Base-by-base conservation (phyloP, 139 green algal species). In the Spirogloea muscicola region DNA sequence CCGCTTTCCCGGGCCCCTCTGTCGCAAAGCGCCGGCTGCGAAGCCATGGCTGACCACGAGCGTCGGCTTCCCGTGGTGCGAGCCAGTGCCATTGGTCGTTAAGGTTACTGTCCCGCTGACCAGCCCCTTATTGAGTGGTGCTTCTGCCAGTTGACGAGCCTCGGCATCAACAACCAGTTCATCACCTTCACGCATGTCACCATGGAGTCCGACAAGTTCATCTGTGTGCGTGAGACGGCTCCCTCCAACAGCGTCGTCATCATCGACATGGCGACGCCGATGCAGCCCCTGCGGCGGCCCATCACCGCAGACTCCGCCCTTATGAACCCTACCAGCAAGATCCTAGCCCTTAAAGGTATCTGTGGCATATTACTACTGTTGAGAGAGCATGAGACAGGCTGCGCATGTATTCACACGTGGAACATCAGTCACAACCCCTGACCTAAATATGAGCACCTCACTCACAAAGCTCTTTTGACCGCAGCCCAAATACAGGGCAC, bases 121-220 rank as follows among this genome's bases (percentile, higher is more conserved):
- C 18, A 34, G 34, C 3, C 31, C 16, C 68, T 63, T n/a, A 41
- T 59, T 37, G 25, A 41, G 38, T 27, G n/a, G 34, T 57, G n/a
- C n/a, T n/a, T n/a, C n/a, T 34, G 29, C 86, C 89, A 97, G 93
- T 86, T 98, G 43, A 81, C 90, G 27, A 89, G 80, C 62, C 75
- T 96, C 29, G 93, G 93, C 33, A 88, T 99, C 42, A 87, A 91
- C 41, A 83, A 89, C 57, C 86, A 94, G 43, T 93, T 91, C 69
- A 96, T 98, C 79, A 92, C 91, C 29, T 99, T 99, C 88, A 96
- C 91, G 64, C 93, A 96, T 85, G 89, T 96, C 31, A 96, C 94
- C 1, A 92, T 96, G 88, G 92, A 99, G 88, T 91, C 80, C 5
- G 93, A 97, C 25, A 97, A 96, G 85, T 98, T 87, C 75, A 90